Base-by-base conservation (phyloP, 2,329 filamentous ascomycete species). In the Colletotrichum truncatum region DNA sequence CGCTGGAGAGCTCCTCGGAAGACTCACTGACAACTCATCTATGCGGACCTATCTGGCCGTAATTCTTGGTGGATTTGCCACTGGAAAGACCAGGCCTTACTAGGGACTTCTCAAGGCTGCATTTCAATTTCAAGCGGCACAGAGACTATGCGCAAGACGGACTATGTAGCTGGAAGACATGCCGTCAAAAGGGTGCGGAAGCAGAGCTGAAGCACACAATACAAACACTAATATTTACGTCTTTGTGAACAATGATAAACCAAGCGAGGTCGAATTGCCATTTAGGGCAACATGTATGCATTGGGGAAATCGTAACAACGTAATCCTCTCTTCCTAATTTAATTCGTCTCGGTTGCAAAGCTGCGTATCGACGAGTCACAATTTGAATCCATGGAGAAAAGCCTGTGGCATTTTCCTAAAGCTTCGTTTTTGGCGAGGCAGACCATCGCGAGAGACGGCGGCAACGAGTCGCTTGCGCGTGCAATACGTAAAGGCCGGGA, bases 381-480 rank as follows among this genome's bases (percentile, higher is more conserved):
- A 32, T 32, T 9, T 49, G 46, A 32, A n/a, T 49, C 46, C 46
- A 12, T 23, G 9, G 16, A 21, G 26, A 34, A 21, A 6, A 49
- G 30, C 28, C n/a, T n/a, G 36, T 8, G 18, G 10, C 46, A 34
- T 32, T 28, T n/a, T 26, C n/a, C 16, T 3, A 16, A 39, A 39
- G 28, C 46, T 5, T 34, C 10, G 30, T 18, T 4, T 18, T 21
- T 23, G 34, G 28, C 21, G 41, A 63, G n/a, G 7, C 23, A 9
- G 36, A 23, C 23, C 8, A 21, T 32, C 43, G 25, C 14, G 45
- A 23, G 18, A 62, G 36, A 36, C 28, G 43, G 60, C 21, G n/a
- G 45, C 26, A 30, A 60, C 28, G 57, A 63, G 34, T 62, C 23
- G 64, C 59, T 66, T 66, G 64, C 64, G 64, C 60, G 60, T 64